phyloP scores from a whole-genome alignment of 2,329 filamentous ascomycete species.

The Colletotrichum sp. region DNA sequence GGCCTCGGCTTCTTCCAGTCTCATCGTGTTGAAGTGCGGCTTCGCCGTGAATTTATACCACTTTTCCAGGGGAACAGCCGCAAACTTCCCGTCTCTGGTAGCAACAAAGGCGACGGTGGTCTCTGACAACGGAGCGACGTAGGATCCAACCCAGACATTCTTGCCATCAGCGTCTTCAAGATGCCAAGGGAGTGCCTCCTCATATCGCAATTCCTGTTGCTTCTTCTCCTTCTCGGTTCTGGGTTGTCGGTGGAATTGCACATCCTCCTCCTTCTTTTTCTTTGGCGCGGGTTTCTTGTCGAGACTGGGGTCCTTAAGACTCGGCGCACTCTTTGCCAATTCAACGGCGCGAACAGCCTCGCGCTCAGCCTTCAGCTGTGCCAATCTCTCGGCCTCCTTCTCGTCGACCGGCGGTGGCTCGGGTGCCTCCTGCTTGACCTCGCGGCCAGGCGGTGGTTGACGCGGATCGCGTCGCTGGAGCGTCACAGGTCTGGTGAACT shows the following conservation, averaged over 20 bases:
- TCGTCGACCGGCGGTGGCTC: conserved; percentile 53
- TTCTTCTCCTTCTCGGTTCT: conserved; percentile 80
- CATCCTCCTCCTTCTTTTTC: conserved; percentile 80
- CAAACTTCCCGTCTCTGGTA: conserved; percentile 72
- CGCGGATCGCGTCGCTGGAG: conserved; percentile 88
- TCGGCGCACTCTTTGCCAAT: conserved; percentile 90
- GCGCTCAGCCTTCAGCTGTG: conserved; percentile 77
- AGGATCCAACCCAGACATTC: conserved; percentile 91
- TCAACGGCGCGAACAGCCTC: conserved; percentile 88
- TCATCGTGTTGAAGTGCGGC: conserved; percentile 78
- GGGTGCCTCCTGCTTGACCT: conserved; percentile 64
- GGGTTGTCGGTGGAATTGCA: conserved; percentile 85
- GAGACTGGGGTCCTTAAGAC: conserved; percentile 61
- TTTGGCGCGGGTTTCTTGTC: conserved; percentile 68
- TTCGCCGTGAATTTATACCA: conserved; percentile 90
- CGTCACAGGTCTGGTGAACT: conserved; percentile 88
- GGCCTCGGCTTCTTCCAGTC: conserved; percentile 84
- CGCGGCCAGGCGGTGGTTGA: conserved; percentile 67
- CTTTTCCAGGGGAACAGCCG: conserved; percentile 91
- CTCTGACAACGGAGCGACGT: conserved; percentile 87
- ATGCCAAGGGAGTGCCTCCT: conserved; percentile 96
- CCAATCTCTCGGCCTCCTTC: conserved; percentile 67
- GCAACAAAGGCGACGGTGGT: conserved; percentile 78
- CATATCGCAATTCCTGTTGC: conserved; percentile 78
- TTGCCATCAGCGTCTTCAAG: conserved; percentile 96